Evolutionary conservation across 2,329 filamentous ascomycete genomes (phyloP), one percentile per base, ranked within the genome.

Genomic region (Falciphora oryzae): DNA sequence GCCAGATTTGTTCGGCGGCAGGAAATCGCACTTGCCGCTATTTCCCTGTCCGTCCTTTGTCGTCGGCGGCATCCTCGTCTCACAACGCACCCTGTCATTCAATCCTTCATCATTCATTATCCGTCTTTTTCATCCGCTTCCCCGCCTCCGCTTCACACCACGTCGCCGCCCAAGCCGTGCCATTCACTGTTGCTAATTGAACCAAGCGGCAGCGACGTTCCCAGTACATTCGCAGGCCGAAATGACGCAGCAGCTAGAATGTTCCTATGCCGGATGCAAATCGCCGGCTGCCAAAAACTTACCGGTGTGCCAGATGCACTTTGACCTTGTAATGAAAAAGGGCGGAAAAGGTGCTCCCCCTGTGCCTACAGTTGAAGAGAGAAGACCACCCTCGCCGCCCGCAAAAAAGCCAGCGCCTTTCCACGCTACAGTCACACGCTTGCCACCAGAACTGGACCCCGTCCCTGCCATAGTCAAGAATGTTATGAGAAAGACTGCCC

Each of bases 401-500:
- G 29, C 31, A 7, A 60, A 32, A 4, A 60, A 32, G 29, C 28
- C 27, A 25, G 27, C 29, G 11, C 58, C 58, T 22, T 60, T 35
- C 7, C 58, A 35, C 7, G 3, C 58, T 31, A 22, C 58, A 8
- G 31, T 6, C 29, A 28, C 58, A 18, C 29, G 31, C 10, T 29
- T 60, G 58, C 16, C 22, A 31, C 28, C 31, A 16, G 58, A 38
- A 28, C 8, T 31, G 6, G 28, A n/a, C 25, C 14, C 57, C 57
- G 11, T 11, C 57, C 22, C 14, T 22, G 57, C 7, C 14, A 22
- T 58, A 22, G 27, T 35, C 58, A 60, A 60, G 31, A 60, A n/a
- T n/a, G 31, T 31, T 31, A 60, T 60, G 58, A 60, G 58, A 31
- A 60, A 60, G 22, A 60, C 58, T n/a, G 58, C 58, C 27, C 22